Evolutionary conservation across 1,284 basidiomycete species (phyloP), one percentile per base, ranked within the genome.

Genomic region (Phlebopus sp.): DNA sequence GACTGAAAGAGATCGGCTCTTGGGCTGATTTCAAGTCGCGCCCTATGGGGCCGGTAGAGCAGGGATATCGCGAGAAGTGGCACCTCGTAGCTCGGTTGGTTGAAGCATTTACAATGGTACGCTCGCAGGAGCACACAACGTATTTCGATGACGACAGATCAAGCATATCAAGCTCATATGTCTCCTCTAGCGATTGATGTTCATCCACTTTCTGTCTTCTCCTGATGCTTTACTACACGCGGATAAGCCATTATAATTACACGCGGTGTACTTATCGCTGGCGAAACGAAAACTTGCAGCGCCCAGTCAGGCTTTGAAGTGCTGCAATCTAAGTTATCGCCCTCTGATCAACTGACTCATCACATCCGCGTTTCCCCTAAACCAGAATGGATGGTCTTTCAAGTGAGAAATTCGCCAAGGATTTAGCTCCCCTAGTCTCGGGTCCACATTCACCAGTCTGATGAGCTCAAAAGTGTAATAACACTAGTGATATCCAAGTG

Each of bases 381-480:
- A 62, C 60, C 60, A 63, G 42, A 57, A 57, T 13, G 60, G 60
- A 47, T 63, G 60, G 15, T 44, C 51, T 25, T 58, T 63, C 50
- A 63, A 52, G 35, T 55, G 50, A 15, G 55, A 51, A 36, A 65
- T 58, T 46, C 59, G 47, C 60, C 55, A 63, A 5, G 60, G 53
- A n/a, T 63, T 63, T 10, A 40, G 46, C 10, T 29, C 27, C 10
- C 27, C 27, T 29, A 29, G 27, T 29, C 51, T 49, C n/a, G 47
- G 42, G 8, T 55, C 51, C 39, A 40, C 38, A 2, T 44, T 46
- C 5, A 36, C 13, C 30, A 59, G 51, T 19, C 60, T 50, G 39
- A 52, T 36, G 4, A 64, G 37, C n/a, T 57, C 53, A 46, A 64
- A 61, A n/a, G 50, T 61, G 32, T 62, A 64, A 25, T 61, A 57